phyloP scores from a whole-genome alignment of 805 yeast genomes.

The Suhomyces sp. region DNA sequence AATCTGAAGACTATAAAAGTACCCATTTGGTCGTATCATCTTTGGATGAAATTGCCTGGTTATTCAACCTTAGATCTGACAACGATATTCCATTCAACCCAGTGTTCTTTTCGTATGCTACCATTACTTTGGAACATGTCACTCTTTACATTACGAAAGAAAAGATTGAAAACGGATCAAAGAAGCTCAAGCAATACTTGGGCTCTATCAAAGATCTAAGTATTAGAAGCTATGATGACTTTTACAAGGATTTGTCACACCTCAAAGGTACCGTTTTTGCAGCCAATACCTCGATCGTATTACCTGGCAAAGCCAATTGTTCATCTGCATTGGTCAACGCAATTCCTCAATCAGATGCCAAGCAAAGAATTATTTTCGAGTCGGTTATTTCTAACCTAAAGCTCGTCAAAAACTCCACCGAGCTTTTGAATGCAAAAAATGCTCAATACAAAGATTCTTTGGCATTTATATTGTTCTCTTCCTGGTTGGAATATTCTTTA shows the following conservation, averaged over 20 bases:
- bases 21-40: constrained; percentile 57
- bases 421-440: constrained; percentile 62
- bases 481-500: constrained; percentile 74
- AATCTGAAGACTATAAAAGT: constrained; percentile 14
- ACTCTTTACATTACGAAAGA: constrained; percentile 53
- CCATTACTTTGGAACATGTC: constrained; percentile 34
- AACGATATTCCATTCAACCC: constrained; percentile 82
- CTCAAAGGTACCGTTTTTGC: constrained; percentile 19
- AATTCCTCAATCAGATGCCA: constrained; percentile 29
- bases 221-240: constrained; percentile 51
- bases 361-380: constrained; percentile 20
- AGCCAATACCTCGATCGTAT: constrained; percentile 20
- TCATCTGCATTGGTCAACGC: constrained; percentile 31
- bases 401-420: constrained; percentile 70
- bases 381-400: constrained; percentile 52
- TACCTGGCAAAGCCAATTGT: constrained; percentile 30
- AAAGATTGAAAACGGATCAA: constrained; percentile 34
- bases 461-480: constrained; percentile 66
- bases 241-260: constrained; percentile 54
- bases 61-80: constrained; percentile 75
- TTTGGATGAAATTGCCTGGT: constrained; percentile 89
- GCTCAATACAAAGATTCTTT: constrained; percentile 87
- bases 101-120: constrained; percentile 71
- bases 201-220: constrained; percentile 22
- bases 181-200: constrained; percentile 24